Evolutionary conservation across 352 stramenopile species (phyloP).

Genomic region (Phytophthora chlamydospora): DNA sequence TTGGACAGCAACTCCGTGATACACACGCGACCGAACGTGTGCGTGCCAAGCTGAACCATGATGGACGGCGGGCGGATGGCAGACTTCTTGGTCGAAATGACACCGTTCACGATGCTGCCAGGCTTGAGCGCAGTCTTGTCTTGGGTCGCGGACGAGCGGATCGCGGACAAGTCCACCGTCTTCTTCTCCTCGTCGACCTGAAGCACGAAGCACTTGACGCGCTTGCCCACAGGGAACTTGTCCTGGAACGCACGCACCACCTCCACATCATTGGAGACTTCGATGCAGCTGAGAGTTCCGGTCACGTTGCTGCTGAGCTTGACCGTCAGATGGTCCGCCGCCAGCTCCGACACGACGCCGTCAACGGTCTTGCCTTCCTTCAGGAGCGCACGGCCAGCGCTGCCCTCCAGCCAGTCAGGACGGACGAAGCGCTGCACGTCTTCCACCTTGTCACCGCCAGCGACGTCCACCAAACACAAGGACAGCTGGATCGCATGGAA

Average conservation of each 20-base stretch:
- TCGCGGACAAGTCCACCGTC: conserved; percentile 72
- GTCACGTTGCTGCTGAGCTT: conserved; percentile 79
- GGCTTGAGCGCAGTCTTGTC: conserved; percentile 44
- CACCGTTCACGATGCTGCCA: conserved; percentile 68
- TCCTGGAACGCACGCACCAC: conserved; percentile 65
- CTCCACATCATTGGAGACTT: conserved; percentile 70
- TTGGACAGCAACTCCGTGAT: conserved; percentile 75
- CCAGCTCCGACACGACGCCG: conserved; percentile 77
- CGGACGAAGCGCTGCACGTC: conserved; percentile 56
- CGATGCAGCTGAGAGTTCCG: conserved; percentile 62
- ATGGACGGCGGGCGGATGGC: conserved; percentile 77
- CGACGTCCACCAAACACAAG: conserved; percentile 59
- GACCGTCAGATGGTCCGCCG: conserved; percentile 57
- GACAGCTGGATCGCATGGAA: conserved; percentile 80
- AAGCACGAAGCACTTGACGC: conserved; percentile 69
- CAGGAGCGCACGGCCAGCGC: conserved; percentile 71
- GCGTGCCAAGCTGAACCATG: conserved; percentile 84
- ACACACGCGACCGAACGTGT: conserved; percentile 83
- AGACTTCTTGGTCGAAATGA: conserved; percentile 78
- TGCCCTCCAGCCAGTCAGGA: conserved; percentile 80
- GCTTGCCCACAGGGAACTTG: conserved; percentile 81
- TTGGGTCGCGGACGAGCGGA: conserved; percentile 43
- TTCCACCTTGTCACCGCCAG: conserved; percentile 37
- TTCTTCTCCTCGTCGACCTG: conserved; percentile 78
- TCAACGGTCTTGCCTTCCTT: conserved; percentile 58